These are phyloP conservation scores for Saksenaea oblongispora DNA, from an alignment of 371 early-diverging fungal species.

Conservation along the genomic window DNA sequence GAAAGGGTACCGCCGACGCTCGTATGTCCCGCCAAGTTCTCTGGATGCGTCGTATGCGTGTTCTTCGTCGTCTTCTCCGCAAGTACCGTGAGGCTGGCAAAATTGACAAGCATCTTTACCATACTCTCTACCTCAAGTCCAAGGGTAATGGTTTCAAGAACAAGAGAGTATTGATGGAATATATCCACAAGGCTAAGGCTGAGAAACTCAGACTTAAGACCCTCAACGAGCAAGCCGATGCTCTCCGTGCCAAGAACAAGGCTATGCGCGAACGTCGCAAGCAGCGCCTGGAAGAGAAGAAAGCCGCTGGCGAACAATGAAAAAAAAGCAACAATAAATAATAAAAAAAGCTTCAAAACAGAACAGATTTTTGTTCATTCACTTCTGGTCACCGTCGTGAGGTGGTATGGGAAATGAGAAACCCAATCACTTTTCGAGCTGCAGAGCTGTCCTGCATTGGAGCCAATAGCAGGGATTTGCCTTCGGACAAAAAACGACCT, in stretches of 20 bases:
- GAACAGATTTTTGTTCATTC: neutral
- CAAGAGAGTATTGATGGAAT: slow-evolving; percentile 98
- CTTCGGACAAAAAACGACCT: too few species aligned
- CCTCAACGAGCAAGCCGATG: slow-evolving; percentile 97
- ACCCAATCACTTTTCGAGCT: too few species aligned
- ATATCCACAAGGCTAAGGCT: slow-evolving; percentile 99
- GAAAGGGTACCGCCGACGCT: slow-evolving; percentile 98
- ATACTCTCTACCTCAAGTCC: slow-evolving; percentile 93
- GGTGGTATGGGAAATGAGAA: too few species aligned
- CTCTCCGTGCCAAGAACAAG: slow-evolving; percentile 93
- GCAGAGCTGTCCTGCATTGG: too few species aligned
- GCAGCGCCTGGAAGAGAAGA: slow-evolving; percentile 83
- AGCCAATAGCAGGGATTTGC: too few species aligned
- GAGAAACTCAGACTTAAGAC: slow-evolving; percentile 95
- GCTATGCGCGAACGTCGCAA: slow-evolving; percentile 92
- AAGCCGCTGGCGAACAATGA: slow-evolving; percentile 32
- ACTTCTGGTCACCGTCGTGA: neutral
- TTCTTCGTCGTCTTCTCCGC: slow-evolving; percentile 93
- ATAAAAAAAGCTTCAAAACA: neutral
- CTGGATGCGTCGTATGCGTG: slow-evolving; percentile 99
- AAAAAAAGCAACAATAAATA: neutral
- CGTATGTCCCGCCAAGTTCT: slow-evolving; percentile 94
- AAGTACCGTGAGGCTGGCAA: slow-evolving; percentile 96
- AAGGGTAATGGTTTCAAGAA: slow-evolving; percentile 99
- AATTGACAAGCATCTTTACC: slow-evolving; percentile 98